Conservation (phyloP, 306 rosid genomes). For the Mucuna pruriens region DNA sequence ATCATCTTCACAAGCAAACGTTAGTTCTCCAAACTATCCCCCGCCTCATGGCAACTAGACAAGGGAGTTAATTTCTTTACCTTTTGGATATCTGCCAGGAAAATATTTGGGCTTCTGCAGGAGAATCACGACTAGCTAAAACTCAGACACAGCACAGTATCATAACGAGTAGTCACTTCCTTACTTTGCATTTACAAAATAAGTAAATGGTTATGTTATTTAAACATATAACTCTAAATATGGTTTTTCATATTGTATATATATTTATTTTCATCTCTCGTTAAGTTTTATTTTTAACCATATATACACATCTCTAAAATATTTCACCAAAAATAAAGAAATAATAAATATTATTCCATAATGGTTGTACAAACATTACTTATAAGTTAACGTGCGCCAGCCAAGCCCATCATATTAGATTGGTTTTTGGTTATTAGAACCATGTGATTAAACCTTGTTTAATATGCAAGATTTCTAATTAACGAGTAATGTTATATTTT, state of each 20-base stretch:
- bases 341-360: background rate
- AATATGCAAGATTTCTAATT: background rate
- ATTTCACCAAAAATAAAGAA: background rate
- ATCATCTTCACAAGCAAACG: conserved; percentile 15
- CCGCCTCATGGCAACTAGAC: background rate
- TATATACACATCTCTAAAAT: background rate
- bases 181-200: conserved; percentile 4
- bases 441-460: background rate
- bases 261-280: background rate
- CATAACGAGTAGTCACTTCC: conserved; percentile 25
- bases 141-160: conserved; percentile 18
- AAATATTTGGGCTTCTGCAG: conserved; percentile 1
- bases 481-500: too few relatives aligned
- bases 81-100: conserved; percentile 7
- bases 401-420: background rate
- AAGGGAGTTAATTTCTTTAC: conserved; percentile 22
- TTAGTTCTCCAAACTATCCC: conserved; percentile 29
- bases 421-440: background rate
- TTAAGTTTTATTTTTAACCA: background rate
- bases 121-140: conserved; percentile 7
- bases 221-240: background rate
- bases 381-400: background rate
- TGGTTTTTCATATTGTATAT: background rate
- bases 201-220: background rate
- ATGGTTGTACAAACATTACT: background rate